Evolutionary conservation across 306 rosid genomes (phyloP).

Genomic region (Castanopsis chinensis): DNA sequence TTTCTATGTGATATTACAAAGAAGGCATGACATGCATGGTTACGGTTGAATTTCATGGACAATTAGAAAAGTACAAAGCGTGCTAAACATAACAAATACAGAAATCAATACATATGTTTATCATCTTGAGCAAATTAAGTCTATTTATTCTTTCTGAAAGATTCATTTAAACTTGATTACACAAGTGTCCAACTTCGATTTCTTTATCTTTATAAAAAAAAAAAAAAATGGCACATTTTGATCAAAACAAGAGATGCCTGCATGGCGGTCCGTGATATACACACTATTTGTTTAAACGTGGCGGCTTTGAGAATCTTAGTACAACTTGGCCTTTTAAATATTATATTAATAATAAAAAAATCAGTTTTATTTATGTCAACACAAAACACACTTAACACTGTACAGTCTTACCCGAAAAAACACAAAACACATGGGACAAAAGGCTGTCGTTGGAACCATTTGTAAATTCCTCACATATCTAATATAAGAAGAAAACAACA

Average conservation of each 20-base stretch:
- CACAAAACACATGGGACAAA: slow-evolving; percentile 20
- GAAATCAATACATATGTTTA: no score
- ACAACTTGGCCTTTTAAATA: neutral
- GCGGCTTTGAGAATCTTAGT: slow-evolving; percentile 21
- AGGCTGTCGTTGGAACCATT: neutral
- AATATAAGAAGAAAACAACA: slow-evolving; percentile 10
- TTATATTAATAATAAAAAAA: neutral
- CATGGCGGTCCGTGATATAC: slow-evolving; percentile 15
- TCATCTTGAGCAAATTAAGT: neutral
- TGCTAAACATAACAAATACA: no score
- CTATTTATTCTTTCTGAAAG: neutral
- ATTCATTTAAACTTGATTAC: neutral
- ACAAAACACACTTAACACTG: no score
- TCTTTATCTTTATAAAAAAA: no score
- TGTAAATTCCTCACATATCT: neutral
- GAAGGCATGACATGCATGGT: no score
- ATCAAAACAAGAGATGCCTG: slow-evolving; percentile 6
- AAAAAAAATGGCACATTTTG: neutral
- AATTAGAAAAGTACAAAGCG: no score
- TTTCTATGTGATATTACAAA: no score
- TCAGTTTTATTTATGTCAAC: slow-evolving; percentile 10
- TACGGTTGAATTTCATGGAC: no score
- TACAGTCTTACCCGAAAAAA: neutral
- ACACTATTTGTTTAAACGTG: slow-evolving; percentile 17
- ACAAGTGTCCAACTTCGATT: neutral